Evolutionary conservation across 78 protist species (phyloP).

Genomic region (Salpingoeca rosetta): DNA sequence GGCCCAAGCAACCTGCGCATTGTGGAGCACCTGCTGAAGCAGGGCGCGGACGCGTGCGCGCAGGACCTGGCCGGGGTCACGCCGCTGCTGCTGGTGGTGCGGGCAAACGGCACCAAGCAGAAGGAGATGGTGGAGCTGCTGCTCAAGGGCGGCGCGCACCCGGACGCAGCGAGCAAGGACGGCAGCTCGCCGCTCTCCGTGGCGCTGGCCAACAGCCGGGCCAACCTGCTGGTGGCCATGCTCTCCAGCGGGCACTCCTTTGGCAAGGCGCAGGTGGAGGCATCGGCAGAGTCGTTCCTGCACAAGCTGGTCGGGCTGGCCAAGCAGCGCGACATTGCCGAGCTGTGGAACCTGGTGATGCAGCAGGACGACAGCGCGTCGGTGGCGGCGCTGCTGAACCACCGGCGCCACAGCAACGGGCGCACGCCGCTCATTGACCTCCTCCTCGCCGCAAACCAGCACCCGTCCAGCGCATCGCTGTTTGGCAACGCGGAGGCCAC

Average conservation of each 20-base stretch:
- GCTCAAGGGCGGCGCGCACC: not conserved
- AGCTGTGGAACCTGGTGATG: not conserved
- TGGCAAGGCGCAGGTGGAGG: not conserved
- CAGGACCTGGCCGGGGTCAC: not conserved
- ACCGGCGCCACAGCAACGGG: not conserved
- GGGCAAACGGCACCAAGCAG: not conserved
- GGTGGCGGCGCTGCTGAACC: not conserved
- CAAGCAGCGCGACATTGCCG: not conserved
- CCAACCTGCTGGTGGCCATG: not conserved
- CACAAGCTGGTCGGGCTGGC: not conserved
- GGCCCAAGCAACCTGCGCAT: not conserved
- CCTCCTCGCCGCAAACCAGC: not conserved
- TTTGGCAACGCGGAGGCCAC: not conserved
- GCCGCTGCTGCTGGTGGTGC: not conserved
- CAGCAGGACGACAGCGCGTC: not conserved
- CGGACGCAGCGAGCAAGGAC: too few relatives aligned
- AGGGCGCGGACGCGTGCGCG: not conserved
- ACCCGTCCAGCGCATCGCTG: not conserved
- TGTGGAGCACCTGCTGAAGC: not conserved
- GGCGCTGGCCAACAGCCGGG: not conserved
- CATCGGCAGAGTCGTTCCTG: not conserved
- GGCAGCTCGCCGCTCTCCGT: not conserved
- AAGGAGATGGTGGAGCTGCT: not conserved
- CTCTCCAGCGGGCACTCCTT: not conserved
- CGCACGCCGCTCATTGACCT: not conserved